A percentile compares a stretch with the other conserved stretches of the same genome.
phyloP scores from a whole-genome alignment of 495 filamentous ascomycete species.

The Astrothelium subdiscretum region DNA sequence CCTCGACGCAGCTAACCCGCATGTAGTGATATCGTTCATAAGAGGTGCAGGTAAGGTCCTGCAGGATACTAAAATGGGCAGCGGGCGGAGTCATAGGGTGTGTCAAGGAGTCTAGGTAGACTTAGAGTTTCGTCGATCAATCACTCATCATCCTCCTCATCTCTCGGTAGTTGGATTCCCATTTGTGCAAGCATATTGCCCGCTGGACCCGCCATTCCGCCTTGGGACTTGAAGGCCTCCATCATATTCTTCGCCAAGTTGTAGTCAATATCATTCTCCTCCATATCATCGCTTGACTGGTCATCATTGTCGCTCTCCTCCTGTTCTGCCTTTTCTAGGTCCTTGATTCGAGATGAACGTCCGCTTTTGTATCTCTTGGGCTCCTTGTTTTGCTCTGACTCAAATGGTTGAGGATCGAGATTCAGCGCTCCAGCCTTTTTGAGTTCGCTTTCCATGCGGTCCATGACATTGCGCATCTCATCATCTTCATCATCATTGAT shows the following conservation, averaged over 20 bases:
- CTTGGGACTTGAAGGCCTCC: constrained; percentile 86
- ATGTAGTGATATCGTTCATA: not conserved
- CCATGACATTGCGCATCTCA: constrained; percentile 60
- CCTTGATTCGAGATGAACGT: not conserved
- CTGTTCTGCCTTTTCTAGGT: not conserved
- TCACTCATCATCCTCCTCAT: constrained; percentile 44
- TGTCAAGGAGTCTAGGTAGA: not conserved
- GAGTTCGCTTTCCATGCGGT: constrained; percentile 73
- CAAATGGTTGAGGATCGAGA: constrained; percentile 33
- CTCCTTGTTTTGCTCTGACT: not conserved
- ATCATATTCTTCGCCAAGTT: constrained; percentile 83
- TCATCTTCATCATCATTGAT: constrained; percentile 42
- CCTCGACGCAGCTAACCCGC: not conserved
- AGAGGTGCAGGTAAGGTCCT: not conserved
- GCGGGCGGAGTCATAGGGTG: not conserved
- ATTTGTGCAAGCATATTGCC: constrained; percentile 78
- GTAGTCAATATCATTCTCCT: constrained; percentile 64
- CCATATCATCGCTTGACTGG: constrained; percentile 28
- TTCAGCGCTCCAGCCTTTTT: constrained; percentile 62
- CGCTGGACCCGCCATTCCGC: constrained; percentile 68
- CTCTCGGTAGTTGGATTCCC: constrained; percentile 67
- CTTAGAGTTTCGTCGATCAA: not conserved
- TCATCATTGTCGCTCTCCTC: constrained; percentile 18
- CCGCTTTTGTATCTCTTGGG: not conserved
- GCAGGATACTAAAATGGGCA: not conserved